Percentiles rank a stretch among this genome's conserved stretches.
These are phyloP conservation scores for Nitzschia palea DNA, from an alignment of 108 stramenopile species.

Conservation along the genomic window DNA sequence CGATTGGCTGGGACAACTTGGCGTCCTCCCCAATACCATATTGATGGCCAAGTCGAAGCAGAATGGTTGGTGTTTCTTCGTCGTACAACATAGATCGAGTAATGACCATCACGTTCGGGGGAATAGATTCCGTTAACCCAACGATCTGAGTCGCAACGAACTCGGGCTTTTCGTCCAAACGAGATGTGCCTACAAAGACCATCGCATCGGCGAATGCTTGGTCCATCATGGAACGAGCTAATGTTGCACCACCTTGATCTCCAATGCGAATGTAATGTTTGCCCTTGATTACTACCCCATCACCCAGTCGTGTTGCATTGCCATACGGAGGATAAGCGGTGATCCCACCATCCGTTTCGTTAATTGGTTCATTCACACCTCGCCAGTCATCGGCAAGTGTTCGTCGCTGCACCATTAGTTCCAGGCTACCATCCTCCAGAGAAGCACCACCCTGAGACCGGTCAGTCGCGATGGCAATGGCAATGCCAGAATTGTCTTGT, in stretches of 20 bases:
- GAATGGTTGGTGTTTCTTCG: not conserved
- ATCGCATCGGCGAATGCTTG: conserved; percentile 69
- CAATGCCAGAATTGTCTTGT: conserved; percentile 48
- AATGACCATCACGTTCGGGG: conserved; percentile 68
- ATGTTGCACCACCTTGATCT: conserved; percentile 43
- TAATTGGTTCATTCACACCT: conserved; percentile 79
- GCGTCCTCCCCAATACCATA: conserved; percentile 69
- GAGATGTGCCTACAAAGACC: conserved; percentile 57
- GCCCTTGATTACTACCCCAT: conserved; percentile 82
- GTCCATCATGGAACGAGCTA: conserved; percentile 75
- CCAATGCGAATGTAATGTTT: conserved; percentile 81
- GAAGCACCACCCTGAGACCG: conserved; percentile 91
- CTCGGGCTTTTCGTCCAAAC: not conserved
- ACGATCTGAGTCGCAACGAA: conserved; percentile 23
- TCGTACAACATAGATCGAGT: conserved; percentile 41
- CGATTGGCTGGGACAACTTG: conserved; percentile 2
- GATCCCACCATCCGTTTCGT: conserved; percentile 80
- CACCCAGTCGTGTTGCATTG: conserved; percentile 76
- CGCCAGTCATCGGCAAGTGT: conserved; percentile 69
- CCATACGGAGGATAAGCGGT: conserved; percentile 81
- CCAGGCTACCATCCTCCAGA: conserved; percentile 76
- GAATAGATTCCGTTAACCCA: conserved; percentile 41
- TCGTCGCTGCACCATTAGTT: conserved; percentile 95
- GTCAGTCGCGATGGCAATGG: conserved; percentile 80
- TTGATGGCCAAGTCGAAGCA: conserved; percentile 91